phyloP scores from a whole-genome alignment of 345 rosid species.

The Gossypium turneri region DNA sequence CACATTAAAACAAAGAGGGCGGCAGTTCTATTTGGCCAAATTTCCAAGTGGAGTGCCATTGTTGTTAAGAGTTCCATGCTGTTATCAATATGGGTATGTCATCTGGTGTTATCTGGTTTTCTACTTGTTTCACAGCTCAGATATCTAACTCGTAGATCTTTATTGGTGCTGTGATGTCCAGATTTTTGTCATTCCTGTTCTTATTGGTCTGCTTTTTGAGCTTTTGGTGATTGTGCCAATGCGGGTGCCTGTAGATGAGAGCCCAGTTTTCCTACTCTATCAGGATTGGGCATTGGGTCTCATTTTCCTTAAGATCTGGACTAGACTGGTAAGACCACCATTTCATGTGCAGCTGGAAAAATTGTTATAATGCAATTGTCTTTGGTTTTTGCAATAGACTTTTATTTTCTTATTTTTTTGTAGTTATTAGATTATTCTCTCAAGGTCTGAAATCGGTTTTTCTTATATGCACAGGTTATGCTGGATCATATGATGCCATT shows the following conservation, averaged over 20 bases:
- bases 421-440: no score
- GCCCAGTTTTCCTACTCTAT: conserved; percentile 32
- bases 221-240: conserved; percentile 80
- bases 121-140: neutral
- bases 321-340: conserved; percentile 65
- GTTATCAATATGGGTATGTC: conserved; percentile 85
- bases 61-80: conserved; percentile 76
- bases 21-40: conserved; percentile 55
- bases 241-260: neutral
- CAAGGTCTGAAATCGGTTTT: neutral
- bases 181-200: conserved; percentile 92
- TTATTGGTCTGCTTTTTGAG: conserved; percentile 93
- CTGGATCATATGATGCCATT: conserved; percentile 97
- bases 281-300: conserved; percentile 99
- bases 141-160: neutral
- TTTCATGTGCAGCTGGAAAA: neutral
- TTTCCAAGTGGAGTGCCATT: conserved; percentile 88
- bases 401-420: no score
- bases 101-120: conserved; percentile 5
- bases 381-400: neutral
- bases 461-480: conserved; percentile 60
- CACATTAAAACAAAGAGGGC: conserved; percentile 75
- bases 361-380: neutral
- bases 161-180: conserved; percentile 23
- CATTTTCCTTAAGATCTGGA: conserved; percentile 97